Percentiles rank a stretch among this genome's conserved stretches.
Conservation (phyloP, 108 stramenopile genomes). For the Pinguiococcus pyrenoidosus region DNA sequence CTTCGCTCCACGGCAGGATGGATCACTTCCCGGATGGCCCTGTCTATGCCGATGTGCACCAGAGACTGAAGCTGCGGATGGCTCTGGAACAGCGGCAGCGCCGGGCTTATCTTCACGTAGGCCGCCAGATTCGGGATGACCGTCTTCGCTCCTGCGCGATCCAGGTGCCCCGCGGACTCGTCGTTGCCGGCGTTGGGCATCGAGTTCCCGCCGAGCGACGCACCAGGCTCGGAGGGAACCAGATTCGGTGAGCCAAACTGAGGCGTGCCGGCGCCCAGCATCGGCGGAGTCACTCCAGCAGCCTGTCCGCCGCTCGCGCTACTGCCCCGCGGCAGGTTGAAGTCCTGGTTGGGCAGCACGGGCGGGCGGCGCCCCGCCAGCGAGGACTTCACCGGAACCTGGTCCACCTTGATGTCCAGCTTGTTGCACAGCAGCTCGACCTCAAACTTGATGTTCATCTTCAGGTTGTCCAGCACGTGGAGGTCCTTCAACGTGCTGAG, state of each 20-base stretch:
- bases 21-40: conserved; percentile 96
- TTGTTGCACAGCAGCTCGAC: conserved; percentile 96
- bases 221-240: too few species aligned
- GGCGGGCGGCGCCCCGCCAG: conserved; percentile 51
- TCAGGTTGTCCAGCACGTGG: conserved; percentile 88
- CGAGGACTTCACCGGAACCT: conserved; percentile 54
- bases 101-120: conserved; percentile 82
- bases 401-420: conserved; percentile 72
- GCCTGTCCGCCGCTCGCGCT: not conserved
- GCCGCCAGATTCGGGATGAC: conserved; percentile 89
- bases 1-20: conserved; percentile 93
- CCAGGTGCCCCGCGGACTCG: not conserved
- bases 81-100: conserved; percentile 56
- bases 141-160: conserved; percentile 38
- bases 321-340: conserved; percentile 50
- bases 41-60: conserved; percentile 85
- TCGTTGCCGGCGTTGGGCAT: too few species aligned
- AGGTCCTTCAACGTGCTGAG: conserved; percentile 76
- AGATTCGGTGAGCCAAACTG: too few species aligned
- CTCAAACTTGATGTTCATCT: conserved; percentile 99
- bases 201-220: too few species aligned
- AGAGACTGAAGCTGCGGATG: conserved; percentile 58
- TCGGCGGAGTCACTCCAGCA: not conserved
- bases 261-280: too few species aligned
- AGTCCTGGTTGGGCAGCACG: conserved; percentile 91